Conservation (phyloP, 1,284 basidiomycete species). For the Porphyrellus sp. region DNA sequence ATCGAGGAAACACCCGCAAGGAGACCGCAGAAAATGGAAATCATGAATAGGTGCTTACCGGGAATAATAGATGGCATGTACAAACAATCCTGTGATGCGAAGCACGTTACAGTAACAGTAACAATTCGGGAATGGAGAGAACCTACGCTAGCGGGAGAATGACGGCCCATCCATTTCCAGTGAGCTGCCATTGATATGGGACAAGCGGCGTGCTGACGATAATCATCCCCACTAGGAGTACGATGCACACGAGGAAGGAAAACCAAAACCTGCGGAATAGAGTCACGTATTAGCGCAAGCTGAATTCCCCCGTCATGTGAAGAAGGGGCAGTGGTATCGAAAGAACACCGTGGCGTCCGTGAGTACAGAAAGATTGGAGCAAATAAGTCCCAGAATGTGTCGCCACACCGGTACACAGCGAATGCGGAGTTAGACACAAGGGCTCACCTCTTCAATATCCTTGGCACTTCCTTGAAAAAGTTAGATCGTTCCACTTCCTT, state of each 20-base stretch:
- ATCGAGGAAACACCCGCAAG: constrained; percentile 1
- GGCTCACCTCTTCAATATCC: constrained; percentile 69
- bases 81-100: constrained; percentile 46
- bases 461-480: constrained; percentile 86
- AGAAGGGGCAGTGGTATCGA: constrained; percentile 1
- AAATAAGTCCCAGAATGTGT: background rate
- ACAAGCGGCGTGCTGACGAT: constrained; percentile 55
- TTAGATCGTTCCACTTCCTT: constrained; percentile 81
- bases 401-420: background rate
- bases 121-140: background rate
- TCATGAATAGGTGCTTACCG: constrained; percentile 42
- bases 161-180: constrained; percentile 61
- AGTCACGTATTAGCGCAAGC: constrained; percentile 15
- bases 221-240: constrained; percentile 51
- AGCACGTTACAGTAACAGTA: constrained; percentile 5
- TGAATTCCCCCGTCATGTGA: constrained; percentile 5
- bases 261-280: constrained; percentile 33
- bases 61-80: constrained; percentile 66
- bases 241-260: constrained; percentile 32
- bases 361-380: background rate
- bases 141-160: constrained; percentile 65
- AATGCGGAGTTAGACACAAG: constrained; percentile 46
- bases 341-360: background rate
- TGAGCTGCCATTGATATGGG: constrained; percentile 63
- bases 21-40: background rate